These are phyloP conservation scores for Beauveria asiatica DNA, from an alignment of 2,329 filamentous ascomycete species.

Conservation along the genomic window DNA sequence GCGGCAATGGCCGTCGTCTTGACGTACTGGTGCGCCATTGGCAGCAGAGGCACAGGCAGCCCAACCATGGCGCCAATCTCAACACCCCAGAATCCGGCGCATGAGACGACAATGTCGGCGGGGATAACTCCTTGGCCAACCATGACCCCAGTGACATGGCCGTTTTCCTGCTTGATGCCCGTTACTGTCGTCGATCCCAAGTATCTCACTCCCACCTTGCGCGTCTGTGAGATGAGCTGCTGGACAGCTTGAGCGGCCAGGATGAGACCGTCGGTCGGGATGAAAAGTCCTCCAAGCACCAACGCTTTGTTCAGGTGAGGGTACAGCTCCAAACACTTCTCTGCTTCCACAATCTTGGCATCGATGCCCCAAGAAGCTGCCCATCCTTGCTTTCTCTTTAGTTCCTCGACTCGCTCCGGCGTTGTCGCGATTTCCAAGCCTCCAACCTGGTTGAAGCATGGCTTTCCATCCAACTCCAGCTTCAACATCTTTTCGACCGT, in stretches of 20 bases:
- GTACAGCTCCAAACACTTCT: conserved; percentile 45
- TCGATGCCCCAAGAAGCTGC: conserved; percentile 54
- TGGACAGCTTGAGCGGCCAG: conserved; percentile 54
- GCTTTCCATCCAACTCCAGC: conserved; percentile 28
- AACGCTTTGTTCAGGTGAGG: conserved; percentile 44
- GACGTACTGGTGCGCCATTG: conserved; percentile 55
- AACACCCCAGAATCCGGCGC: conserved; percentile 58
- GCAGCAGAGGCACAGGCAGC: conserved; percentile 48
- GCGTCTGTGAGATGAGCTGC: conserved; percentile 49
- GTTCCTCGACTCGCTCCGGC: conserved; percentile 46
- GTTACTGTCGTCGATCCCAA: conserved; percentile 48
- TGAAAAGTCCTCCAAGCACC: conserved; percentile 50
- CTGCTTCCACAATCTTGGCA: conserved; percentile 39
- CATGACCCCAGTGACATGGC: conserved; percentile 46
- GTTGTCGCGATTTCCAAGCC: conserved; percentile 56
- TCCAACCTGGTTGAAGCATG: conserved; percentile 55
- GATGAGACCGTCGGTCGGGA: conserved; percentile 53
- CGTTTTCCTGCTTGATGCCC: conserved; percentile 40
- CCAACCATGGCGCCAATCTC: conserved; percentile 55
- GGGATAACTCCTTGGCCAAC: conserved; percentile 40
- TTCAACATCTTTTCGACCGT: conserved; percentile 52
- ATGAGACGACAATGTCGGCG: conserved; percentile 54
- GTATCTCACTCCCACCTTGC: conserved; percentile 49
- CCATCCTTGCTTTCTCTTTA: conserved; percentile 55
- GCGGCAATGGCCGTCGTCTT: conserved; percentile 47